Evolutionary conservation across 306 rosid genomes (phyloP), one percentile per base, ranked within the genome.

Genomic region (Quercus dentata): DNA sequence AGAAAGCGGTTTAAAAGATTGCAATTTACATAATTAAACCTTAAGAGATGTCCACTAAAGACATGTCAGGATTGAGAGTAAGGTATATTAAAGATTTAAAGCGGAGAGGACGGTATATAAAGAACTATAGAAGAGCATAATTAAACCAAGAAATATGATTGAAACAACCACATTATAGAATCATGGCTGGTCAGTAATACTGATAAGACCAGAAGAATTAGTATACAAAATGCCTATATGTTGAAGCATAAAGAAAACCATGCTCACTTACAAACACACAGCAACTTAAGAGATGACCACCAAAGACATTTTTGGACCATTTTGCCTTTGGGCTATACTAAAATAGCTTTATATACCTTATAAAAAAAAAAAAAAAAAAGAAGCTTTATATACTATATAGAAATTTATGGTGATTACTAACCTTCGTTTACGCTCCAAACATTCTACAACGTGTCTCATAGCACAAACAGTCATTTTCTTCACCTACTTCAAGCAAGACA

Each of bases 381-480:
- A 21, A 11, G 4, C 4, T 49, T 12, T 49, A 49, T 49, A 49
- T 3, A 12, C 17, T 49, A 49, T 49, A 15, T 20, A 74, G 52
- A 41, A 28, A 23, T 15, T 33, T 51, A 74, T 46, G 44, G 52
- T 56, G 6, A 74, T 68, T 35, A 61, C 46, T 41, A 41, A 41
- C 46, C 46, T 41, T 41, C 0, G 46, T 41, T 41, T 41, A 11
- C 0, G 1, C 46, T 41, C 46, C 46, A 41, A 8, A 41, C 12
- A 0, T 20, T 1, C 0, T 6, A 93, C 73, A 27, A 80, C 79
- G 0, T 69, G 59, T 3, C 33, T 1, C 86, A 89, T 65, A 1
- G 95, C 91, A 86, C 86, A 61, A 72, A 92, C 17, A 52, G 84
- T 75, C 91, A 92, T 94, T 85, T 92, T 94, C 86, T 88, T 94